Evolutionary conservation across 2,329 filamentous ascomycete species (phyloP).

Genomic region (Pleomassaria siparia): DNA sequence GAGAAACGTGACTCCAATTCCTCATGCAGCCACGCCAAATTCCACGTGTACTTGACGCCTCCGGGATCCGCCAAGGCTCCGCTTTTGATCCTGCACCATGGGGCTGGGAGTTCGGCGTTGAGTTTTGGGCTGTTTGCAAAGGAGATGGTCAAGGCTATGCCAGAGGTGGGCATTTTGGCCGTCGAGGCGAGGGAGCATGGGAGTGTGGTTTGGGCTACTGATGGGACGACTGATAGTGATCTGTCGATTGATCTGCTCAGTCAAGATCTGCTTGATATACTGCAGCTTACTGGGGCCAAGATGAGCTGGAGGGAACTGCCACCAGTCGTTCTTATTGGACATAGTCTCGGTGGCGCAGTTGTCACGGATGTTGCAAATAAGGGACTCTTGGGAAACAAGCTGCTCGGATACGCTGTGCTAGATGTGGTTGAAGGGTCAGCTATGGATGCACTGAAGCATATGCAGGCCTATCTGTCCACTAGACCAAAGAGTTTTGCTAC

Average conservation of each 20-base stretch:
- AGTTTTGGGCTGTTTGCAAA: slow-evolving; percentile 82
- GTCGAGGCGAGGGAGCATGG: slow-evolving; percentile 88
- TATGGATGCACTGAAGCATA: slow-evolving; percentile 90
- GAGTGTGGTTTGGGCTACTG: slow-evolving; percentile 53
- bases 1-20: slow-evolving; percentile 27
- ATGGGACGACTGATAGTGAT: slow-evolving; percentile 55
- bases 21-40: slow-evolving; percentile 53
- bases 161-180: slow-evolving; percentile 79
- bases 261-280: slow-evolving; percentile 69
- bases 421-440: slow-evolving; percentile 95
- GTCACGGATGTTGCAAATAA: slow-evolving; percentile 78
- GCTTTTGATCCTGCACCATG: slow-evolving; percentile 91
- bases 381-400: slow-evolving; percentile 63
- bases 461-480: slow-evolving; percentile 87
- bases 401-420: slow-evolving; percentile 85
- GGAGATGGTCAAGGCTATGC: slow-evolving; percentile 75
- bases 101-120: slow-evolving; percentile 87
- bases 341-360: slow-evolving; percentile 90
- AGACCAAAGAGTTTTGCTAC: slow-evolving; percentile 78
- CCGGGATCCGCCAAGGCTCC: slow-evolving; percentile 69
- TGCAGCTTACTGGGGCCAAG: slow-evolving; percentile 65
- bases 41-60: slow-evolving; percentile 87
- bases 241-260: slow-evolving; percentile 73
- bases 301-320: slow-evolving; percentile 77
- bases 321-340: slow-evolving; percentile 79